Base-by-base conservation (phyloP, 2,329 filamentous ascomycete genomes). In the Hymenoscyphus infarciens region DNA sequence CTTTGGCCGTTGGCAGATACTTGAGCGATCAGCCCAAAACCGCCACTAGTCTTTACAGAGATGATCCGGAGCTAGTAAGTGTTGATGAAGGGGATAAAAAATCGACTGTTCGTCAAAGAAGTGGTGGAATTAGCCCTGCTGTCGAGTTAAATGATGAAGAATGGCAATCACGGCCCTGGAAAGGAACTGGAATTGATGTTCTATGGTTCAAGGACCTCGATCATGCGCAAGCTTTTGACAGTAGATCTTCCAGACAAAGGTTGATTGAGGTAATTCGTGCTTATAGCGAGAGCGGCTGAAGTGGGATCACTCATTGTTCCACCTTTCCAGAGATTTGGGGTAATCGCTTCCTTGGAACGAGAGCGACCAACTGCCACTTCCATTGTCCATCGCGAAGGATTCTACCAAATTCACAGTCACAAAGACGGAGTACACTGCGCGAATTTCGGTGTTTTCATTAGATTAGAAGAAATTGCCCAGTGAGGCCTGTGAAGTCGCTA, bases 181-280 rank as follows among this genome's bases (percentile, higher is more conserved):
- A 10, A 59, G 73, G 65, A 66, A 60, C 54, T 13, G 70, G 70
- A 10, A 78, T 55, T 39, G 81, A 86, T 62, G 76, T 84, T 16
- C 63, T 86, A 1, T 87, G 83, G 82, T 84, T 80, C 70, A 75
- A 78, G 10, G 77, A 79, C 3, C 73, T 83, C 39, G 83, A 86
- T 71, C 83, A 87, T 71, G 83, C 83, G 1, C 79, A 85, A 67
- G 80, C 81, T 1, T 83, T 83, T 70, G 77, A 82, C 61, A 71
- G 67, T 57, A 68, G 67, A 56, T 65, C 61, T 8, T 73, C 70
- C 13, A 74, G 76, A 64, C 64, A 60, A n/a, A 72, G 66, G 55
- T 31, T 78, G 38, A 72, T 77, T 33, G 62, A 72, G 54, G 72
- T 70, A 57, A 66, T 76, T 56, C 63, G 68, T 55, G 65, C 53